Base-by-base conservation (phyloP, 2,329 filamentous ascomycete species). In the Myriosclerotinia duriaeana region DNA sequence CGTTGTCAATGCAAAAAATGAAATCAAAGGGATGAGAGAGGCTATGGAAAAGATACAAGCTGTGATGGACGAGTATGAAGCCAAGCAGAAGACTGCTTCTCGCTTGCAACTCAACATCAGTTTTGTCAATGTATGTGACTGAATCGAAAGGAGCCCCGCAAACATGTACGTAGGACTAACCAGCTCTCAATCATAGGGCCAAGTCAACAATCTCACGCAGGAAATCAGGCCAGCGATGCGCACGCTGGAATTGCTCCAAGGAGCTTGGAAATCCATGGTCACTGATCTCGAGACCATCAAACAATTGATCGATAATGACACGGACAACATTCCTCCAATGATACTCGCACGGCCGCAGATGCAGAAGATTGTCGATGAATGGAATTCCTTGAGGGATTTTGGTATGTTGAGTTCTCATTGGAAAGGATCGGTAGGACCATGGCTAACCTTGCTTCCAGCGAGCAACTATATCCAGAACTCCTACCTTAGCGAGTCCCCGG, bases 381-480 rank as follows among this genome's bases (percentile, higher is more conserved):
- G 56, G 44, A 60, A 60, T 38, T 30, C 50, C 5, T 38, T 60
- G 44, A 60, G 56, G 15, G 42, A 60, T 2, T 60, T 60, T 22
- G 56, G 56, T 60, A 60, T 20, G 56, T 38, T 7, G 6, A 9
- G 15, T 14, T 22, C 15, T 11, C 1, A n/a, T 22, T 22, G 20
- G 22, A 22, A 52, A 52, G 1, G 9, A 26, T 20, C 9, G 0
- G 1, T 38, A 26, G n/a, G 4, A 3, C 11, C 11, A 26, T 3
- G 3, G 22, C 30, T 60, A 22, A 60, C 20, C 9, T 38, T 22
- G 0, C 8, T 5, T 38, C 2, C 14, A 60, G 44, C 56, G 44
- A 60, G 30, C 7, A 36, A 60, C 9, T 60, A 50, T 60, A 60
- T 60, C 15, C 56, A 50, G 9, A 60, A 60, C 14, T 60, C 56